These are phyloP conservation scores for Calonectria pseudoturangicola DNA, from an alignment of 2,329 filamentous ascomycete genomes.

Conservation along the genomic window DNA sequence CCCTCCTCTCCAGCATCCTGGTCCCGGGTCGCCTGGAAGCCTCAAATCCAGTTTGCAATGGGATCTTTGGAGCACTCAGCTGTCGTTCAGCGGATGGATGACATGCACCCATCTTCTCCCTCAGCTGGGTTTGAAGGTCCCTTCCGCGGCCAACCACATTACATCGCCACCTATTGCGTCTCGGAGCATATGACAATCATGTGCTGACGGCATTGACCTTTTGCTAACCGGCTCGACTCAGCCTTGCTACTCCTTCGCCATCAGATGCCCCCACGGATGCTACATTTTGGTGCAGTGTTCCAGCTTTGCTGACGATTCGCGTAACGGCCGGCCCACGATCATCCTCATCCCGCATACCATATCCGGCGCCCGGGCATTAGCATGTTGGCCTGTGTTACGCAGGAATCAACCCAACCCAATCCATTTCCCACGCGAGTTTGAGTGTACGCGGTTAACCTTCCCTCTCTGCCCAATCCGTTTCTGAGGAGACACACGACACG, in stretches of 20 bases:
- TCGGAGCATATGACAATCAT: constrained; percentile 21
- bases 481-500: constrained; percentile 35
- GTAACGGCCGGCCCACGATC: constrained; percentile 33
- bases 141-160: constrained; percentile 16
- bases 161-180: not conserved
- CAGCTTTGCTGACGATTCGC: constrained; percentile 28
- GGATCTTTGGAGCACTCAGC: not conserved
- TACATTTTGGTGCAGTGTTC: constrained; percentile 8
- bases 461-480: constrained; percentile 25
- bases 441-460: constrained; percentile 29
- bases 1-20: constrained; percentile 1
- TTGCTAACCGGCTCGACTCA: constrained; percentile 23
- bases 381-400: constrained; percentile 6
- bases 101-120: constrained; percentile 3
- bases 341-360: constrained; percentile 11
- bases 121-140: constrained; percentile 11
- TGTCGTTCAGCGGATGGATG: not conserved
- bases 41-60: constrained; percentile 26
- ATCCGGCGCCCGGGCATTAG: not conserved
- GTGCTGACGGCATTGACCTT: constrained; percentile 33
- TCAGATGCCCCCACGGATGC: constrained; percentile 17
- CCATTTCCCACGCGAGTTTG: constrained; percentile 29
- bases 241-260: constrained; percentile 21
- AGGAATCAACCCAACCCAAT: constrained; percentile 23
- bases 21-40: constrained; percentile 11